A percentile compares a stretch with the other conserved stretches of the same genome.
Conservation (phyloP, 2,329 filamentous ascomycete species). For the Teratosphaeria destructans region DNA sequence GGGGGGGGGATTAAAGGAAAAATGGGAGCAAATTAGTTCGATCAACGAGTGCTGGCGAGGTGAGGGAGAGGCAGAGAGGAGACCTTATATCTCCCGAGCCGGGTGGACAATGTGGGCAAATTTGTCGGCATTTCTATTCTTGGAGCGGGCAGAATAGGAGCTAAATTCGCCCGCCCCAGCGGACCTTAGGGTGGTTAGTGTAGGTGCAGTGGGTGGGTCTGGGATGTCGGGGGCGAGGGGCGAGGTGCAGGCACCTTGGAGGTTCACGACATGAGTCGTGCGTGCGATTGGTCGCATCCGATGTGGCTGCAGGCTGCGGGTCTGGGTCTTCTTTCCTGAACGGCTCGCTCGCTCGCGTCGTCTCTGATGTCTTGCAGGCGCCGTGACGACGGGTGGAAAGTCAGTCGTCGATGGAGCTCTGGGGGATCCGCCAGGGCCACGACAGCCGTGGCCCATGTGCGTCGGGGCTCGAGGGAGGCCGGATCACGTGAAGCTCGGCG, state of each 20-base stretch:
- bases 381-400: slow-evolving; percentile 1
- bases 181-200: neutral
- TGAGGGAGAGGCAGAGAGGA: slow-evolving; percentile 25
- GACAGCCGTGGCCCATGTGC: too few species aligned
- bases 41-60: slow-evolving; percentile 28
- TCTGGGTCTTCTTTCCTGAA: slow-evolving; percentile 10
- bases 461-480: too few species aligned
- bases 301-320: slow-evolving; percentile 13
- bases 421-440: neutral
- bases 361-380: slow-evolving; percentile 14
- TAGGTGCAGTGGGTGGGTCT: slow-evolving; percentile 8
- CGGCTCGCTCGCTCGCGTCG: slow-evolving; percentile 6
- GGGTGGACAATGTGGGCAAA: slow-evolving; percentile 29
- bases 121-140: slow-evolving; percentile 36
- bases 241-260: neutral
- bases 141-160: slow-evolving; percentile 25
- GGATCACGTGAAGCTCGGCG: neutral
- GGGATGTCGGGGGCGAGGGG: slow-evolving; percentile 15
- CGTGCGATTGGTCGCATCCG: slow-evolving; percentile 13
- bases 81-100: slow-evolving; percentile 39
- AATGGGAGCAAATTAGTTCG: slow-evolving; percentile 39
- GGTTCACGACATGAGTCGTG: slow-evolving; percentile 9
- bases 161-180: slow-evolving; percentile 7
- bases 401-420: neutral
- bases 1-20: slow-evolving; percentile 9